These are phyloP conservation scores for Penicillium coprophilum DNA, from an alignment of 495 filamentous ascomycete genomes.

Conservation along the genomic window DNA sequence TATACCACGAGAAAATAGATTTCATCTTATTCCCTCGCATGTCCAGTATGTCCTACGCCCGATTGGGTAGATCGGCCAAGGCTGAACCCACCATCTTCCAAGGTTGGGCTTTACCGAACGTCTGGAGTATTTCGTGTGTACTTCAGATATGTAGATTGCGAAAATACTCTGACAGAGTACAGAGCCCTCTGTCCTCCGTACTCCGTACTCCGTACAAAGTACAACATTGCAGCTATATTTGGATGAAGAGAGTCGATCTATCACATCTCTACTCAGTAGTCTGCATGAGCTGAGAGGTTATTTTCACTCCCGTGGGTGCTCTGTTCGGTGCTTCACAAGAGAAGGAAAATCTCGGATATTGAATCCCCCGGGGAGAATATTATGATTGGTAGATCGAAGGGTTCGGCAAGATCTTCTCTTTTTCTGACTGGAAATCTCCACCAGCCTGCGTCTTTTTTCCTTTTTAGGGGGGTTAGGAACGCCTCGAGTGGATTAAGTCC, in stretches of 20 bases:
- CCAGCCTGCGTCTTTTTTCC: background rate
- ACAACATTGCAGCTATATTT: too few relatives aligned
- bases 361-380: background rate
- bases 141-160: too few relatives aligned
- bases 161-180: too few relatives aligned
- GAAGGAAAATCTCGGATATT: background rate
- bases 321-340: background rate
- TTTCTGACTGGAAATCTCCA: conserved; percentile 1
- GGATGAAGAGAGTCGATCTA: background rate
- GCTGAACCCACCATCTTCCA: background rate
- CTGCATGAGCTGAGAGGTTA: background rate
- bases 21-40: too few relatives aligned
- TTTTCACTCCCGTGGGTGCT: background rate
- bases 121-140: background rate
- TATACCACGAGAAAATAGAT: too few relatives aligned
- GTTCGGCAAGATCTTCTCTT: conserved; percentile 3
- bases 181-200: too few relatives aligned
- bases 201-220: too few relatives aligned
- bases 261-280: too few relatives aligned
- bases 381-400: background rate
- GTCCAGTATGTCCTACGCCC: conserved; percentile 6
- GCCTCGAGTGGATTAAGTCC: background rate
- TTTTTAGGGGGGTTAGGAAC: background rate
- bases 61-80: conserved; percentile 5
- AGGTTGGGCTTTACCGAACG: background rate